Evolutionary conservation across 768 basidiomycete species (phyloP), one percentile per base, ranked within the genome.

Genomic region (Thelephora ganbajun): DNA sequence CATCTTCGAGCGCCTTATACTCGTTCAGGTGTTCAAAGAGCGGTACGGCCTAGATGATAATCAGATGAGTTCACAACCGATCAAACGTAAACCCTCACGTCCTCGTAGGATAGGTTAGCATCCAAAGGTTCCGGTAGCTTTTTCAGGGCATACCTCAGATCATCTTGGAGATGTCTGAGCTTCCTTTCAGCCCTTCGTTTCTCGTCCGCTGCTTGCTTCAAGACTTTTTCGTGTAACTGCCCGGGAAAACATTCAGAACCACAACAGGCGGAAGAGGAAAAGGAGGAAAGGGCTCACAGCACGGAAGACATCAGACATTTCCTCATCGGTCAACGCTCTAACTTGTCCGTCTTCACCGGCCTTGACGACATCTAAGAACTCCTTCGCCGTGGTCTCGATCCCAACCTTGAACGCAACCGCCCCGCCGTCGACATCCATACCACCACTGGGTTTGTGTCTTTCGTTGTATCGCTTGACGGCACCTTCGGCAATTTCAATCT

Each of bases 141-240:
- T 66, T 87, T 91, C 53, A 97, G 70, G 0, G 93, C 96, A 65
- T 98, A 96, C 5, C 96, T 82, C 34, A 99, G 70, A 58, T 98
- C 96, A 63, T 99, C 96, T 57, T 96, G 89, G 52, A 90, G 65
- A 61, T 94, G 86, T 22, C 93, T 75, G 49, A 83, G 79, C 56
- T 74, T 80, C 49, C 91, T 74, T 63, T 98, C 96, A 0, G 79
- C 66, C 33, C 90, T 76, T n/a, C 82, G 72, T 61, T 79, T 87
- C 61, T 97, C 96, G 13, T 91, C 87, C 2, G 83, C 83, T 33
- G 84, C 82, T 52, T 80, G 80, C 62, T 79, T 83, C 36, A 77
- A 50, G 11, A 83, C 83, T 48, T 71, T 71, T 6, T 79, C 77
- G 46, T 77, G 83, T 18, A 97, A 59, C 92, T 96, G 54, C 7